Evolutionary conservation across 345 rosid species (phyloP).

Genomic region (Adansonia digitata): DNA sequence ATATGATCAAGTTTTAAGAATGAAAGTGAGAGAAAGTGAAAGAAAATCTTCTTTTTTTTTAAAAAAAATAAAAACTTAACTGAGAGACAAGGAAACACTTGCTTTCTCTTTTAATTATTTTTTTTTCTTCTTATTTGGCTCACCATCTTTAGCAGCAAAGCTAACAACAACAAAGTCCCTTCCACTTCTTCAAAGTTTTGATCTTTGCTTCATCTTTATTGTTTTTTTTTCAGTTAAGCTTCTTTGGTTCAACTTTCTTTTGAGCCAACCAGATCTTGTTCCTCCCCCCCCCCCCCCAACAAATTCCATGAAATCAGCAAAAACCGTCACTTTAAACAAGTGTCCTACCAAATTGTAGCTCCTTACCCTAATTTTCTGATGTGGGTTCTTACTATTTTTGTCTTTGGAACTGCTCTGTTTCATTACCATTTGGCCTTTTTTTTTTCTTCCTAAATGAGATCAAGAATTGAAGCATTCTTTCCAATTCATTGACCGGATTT

Average conservation of each 20-base stretch:
- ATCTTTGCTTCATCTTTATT: slow-evolving; percentile 17
- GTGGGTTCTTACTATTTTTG: slow-evolving; percentile 14
- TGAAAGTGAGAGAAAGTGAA: neutral
- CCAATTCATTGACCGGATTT: slow-evolving; percentile 12
- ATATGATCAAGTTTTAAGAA: slow-evolving; percentile 8
- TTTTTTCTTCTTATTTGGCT: slow-evolving; percentile 19
- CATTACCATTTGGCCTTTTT: slow-evolving; percentile 1
- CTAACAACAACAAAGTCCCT: neutral
- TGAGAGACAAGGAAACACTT: too few species aligned
- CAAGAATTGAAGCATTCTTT: slow-evolving; percentile 17
- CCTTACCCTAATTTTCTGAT: slow-evolving; percentile 32
- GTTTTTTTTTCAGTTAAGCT: neutral
- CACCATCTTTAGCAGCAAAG: slow-evolving; percentile 33
- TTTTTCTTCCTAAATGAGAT: slow-evolving; percentile 13
- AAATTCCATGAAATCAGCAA: slow-evolving; percentile 7
- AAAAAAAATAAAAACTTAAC: too few species aligned
- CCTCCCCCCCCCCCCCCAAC: neutral
- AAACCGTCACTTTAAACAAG: neutral
- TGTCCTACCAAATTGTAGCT: too few species aligned
- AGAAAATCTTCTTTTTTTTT: neutral
- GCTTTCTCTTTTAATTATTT: too few species aligned
- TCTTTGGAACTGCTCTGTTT: slow-evolving; percentile 17
- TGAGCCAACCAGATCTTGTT: slow-evolving; percentile 18
- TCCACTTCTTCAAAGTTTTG: slow-evolving; percentile 15
- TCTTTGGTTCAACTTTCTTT: neutral